Conservation (phyloP, 2,329 filamentous ascomycete species). For the Curvularia hawaiiensis region DNA sequence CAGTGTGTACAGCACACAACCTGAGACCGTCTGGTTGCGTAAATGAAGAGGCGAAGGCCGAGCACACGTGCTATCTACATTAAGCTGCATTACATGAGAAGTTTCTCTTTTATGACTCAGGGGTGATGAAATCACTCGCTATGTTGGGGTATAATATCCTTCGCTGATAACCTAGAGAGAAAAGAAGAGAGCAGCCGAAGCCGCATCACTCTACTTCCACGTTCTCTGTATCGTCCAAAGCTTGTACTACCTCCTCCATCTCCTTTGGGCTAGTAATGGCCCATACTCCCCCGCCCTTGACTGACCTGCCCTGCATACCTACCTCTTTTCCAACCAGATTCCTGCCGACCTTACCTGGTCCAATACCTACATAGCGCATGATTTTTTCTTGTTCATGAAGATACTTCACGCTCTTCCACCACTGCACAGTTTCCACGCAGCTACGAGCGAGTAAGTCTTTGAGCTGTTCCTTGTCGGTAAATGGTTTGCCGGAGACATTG, state of each 20-base stretch:
- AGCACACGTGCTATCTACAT: background rate
- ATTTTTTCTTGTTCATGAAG: conserved; percentile 83
- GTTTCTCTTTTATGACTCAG: background rate
- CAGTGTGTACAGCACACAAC: background rate
- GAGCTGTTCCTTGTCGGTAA: conserved; percentile 72
- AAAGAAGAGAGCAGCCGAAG: background rate
- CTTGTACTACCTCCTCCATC: conserved; percentile 53
- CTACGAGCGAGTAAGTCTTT: conserved; percentile 80
- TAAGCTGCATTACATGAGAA: background rate
- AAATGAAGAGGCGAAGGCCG: background rate
- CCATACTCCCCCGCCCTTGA: conserved; percentile 93
- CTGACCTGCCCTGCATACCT: conserved; percentile 74
- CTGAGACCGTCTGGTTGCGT: background rate
- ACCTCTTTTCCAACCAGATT: conserved; percentile 97
- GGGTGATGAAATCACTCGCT: background rate
- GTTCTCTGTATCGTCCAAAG: conserved; percentile 54
- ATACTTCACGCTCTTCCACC: conserved; percentile 94
- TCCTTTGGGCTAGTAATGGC: conserved; percentile 78
- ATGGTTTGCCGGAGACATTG: conserved; percentile 83
- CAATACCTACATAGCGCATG: conserved; percentile 86
- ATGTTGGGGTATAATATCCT: conserved; percentile 9
- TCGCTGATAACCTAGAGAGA: background rate
- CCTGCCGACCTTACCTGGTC: conserved; percentile 89
- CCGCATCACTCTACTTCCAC: conserved; percentile 17
- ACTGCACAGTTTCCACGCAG: conserved; percentile 88